Conservation (phyloP, 2,329 filamentous ascomycete genomes). For the Colletotrichum sp. region DNA sequence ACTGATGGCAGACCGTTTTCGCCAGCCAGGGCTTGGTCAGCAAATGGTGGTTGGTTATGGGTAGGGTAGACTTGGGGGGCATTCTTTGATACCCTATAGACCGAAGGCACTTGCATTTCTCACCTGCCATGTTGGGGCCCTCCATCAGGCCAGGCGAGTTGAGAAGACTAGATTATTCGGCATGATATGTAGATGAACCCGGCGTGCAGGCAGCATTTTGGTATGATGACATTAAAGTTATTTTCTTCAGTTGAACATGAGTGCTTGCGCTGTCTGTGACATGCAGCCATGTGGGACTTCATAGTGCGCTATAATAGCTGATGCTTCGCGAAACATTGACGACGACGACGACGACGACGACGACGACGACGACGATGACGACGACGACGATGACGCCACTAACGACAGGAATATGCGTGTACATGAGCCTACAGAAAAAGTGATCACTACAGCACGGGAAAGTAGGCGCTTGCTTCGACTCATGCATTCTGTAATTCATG, state of each 20-base stretch:
- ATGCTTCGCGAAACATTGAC: not conserved
- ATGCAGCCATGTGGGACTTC: not conserved
- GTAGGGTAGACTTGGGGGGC: conserved; percentile 19
- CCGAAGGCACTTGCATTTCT: conserved; percentile 17
- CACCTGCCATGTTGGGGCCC: not conserved
- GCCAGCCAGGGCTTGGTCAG: not conserved
- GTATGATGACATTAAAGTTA: not conserved
- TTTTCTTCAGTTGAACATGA: not conserved
- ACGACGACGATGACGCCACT: not conserved
- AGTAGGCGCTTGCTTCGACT: not conserved
- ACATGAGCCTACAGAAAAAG: not conserved
- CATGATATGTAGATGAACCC: conserved; percentile 16
- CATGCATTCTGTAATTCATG: conserved; percentile 4
- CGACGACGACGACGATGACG: not conserved
- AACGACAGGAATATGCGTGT: not conserved
- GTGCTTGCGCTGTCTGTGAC: not conserved
- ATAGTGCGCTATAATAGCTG: not conserved
- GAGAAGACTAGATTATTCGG: conserved; percentile 1
- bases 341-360: not conserved
- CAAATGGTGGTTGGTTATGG: conserved; percentile 4
- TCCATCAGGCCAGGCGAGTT: not conserved
- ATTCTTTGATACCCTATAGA: conserved; percentile 23
- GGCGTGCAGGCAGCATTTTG: conserved; percentile 9
- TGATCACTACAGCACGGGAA: not conserved
- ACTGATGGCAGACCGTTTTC: not conserved